A percentile compares a stretch with the other conserved stretches of the same genome.
phyloP scores from a whole-genome alignment of 164 flowering plant genomes.

The grape (Vitis vinifera) region DNA sequence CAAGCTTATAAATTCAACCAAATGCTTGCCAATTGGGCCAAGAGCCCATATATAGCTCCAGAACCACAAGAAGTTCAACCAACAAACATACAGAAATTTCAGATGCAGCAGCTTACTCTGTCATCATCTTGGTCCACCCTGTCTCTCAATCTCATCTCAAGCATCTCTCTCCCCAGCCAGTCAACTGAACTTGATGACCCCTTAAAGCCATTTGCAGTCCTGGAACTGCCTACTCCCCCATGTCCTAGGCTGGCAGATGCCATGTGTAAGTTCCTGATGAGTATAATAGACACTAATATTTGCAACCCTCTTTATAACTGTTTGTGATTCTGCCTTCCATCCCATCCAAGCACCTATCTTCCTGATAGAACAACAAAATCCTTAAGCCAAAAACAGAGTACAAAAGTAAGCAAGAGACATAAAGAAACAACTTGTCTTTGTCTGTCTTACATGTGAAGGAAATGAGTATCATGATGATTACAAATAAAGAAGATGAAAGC shows the following conservation, averaged over 20 bases:
- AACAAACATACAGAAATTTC: too few species aligned
- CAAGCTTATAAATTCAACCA: neutral
- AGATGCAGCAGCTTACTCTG: constrained; percentile 42
- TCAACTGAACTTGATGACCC: constrained; percentile 88
- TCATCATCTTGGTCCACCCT: constrained; percentile 71
- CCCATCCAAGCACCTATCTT: constrained; percentile 31
- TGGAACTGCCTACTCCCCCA: constrained; percentile 86
- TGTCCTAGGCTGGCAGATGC: constrained; percentile 77
- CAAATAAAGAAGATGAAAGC: neutral
- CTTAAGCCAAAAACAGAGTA: neutral
- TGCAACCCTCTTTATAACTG: constrained; percentile 9
- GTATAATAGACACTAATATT: constrained; percentile 22
- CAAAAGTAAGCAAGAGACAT: neutral
- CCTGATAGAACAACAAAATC: constrained; percentile 26
- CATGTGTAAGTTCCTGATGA: constrained; percentile 33
- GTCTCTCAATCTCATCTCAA: constrained; percentile 85
- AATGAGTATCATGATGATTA: neutral
- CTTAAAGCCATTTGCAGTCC: constrained; percentile 59
- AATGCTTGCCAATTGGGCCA: too few species aligned
- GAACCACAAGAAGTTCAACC: neutral
- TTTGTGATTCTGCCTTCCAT: constrained; percentile 17
- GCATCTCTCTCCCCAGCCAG: constrained; percentile 91
- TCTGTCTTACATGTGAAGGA: neutral
- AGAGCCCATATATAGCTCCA: neutral
- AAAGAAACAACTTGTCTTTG: neutral